Conservation (phyloP, 345 rosid species). For the Citrus glauca region DNA sequence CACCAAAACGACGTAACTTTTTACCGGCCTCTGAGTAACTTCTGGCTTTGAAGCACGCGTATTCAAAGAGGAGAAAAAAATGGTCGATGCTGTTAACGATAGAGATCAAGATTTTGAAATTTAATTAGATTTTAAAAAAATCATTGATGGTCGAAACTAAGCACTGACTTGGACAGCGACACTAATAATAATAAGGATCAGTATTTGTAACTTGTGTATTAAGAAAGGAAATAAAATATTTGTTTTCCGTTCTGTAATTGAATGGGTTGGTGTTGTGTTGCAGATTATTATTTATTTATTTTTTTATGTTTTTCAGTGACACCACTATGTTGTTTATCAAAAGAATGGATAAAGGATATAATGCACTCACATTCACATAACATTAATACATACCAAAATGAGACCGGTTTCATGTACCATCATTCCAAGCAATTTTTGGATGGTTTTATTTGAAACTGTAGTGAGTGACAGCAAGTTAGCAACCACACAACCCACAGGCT, state of each 20-base stretch:
- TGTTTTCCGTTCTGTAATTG: neutral
- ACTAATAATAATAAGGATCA: neutral
- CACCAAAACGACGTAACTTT: neutral
- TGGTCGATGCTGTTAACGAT: constrained; percentile 14
- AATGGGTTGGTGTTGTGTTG: constrained; percentile 5
- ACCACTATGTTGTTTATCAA: neutral
- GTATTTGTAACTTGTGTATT: neutral
- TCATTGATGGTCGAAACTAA: neutral
- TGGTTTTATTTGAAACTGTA: neutral
- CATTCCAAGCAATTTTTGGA: constrained; percentile 14
- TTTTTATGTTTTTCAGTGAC: neutral
- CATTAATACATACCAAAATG: too few relatives aligned
- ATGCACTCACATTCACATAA: neutral
- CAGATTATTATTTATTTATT: too few relatives aligned
- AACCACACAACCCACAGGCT: neutral
- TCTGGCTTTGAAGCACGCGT: constrained; percentile 35
- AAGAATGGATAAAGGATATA: neutral
- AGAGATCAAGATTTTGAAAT: constrained; percentile 7
- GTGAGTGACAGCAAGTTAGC: constrained; percentile 10
- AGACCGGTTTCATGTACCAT: neutral
- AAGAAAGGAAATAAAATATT: neutral
- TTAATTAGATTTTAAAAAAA: neutral
- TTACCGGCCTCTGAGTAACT: neutral
- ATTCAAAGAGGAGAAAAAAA: constrained; percentile 10
- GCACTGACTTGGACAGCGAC: too few relatives aligned